Percentiles rank a stretch among this genome's conserved stretches.
These are phyloP conservation scores for Epichloe coenophiala DNA, from an alignment of 2,329 filamentous ascomycete genomes.

Conservation along the genomic window DNA sequence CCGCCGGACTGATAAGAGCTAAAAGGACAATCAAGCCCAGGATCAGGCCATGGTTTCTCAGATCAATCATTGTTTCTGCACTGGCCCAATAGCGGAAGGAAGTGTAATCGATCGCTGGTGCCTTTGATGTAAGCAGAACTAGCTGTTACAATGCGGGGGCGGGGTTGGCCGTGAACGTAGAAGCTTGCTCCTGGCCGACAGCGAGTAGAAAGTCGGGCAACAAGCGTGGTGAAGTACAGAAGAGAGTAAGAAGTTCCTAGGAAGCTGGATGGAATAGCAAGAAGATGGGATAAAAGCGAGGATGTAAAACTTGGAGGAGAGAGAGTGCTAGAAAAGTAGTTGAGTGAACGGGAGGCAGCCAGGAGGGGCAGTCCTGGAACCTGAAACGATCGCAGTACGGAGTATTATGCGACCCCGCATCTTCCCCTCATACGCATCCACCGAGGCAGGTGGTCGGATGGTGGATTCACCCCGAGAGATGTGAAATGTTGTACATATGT, in stretches of 20 bases:
- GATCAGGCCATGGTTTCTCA: constrained; percentile 35
- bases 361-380: background rate
- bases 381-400: too few species aligned
- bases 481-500: too few species aligned
- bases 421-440: too few species aligned
- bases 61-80: constrained; percentile 28
- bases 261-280: background rate
- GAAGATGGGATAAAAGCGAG: background rate
- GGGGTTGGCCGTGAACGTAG: too few species aligned
- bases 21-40: constrained; percentile 49
- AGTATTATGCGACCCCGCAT: too few species aligned
- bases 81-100: background rate
- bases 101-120: background rate
- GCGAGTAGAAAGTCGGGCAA: background rate
- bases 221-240: background rate
- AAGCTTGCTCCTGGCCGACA: background rate
- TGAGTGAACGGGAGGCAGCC: background rate
- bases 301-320: background rate
- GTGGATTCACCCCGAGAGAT: too few species aligned
- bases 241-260: background rate
- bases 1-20: constrained; percentile 50
- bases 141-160: background rate
- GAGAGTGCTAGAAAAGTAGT: background rate
- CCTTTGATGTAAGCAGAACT: background rate
- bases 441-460: too few species aligned